A percentile compares a stretch with the other conserved stretches of the same genome.
These are phyloP conservation scores for Prunella vulgaris DNA, from an alignment of 257 asterid species.

Conservation along the genomic window DNA sequence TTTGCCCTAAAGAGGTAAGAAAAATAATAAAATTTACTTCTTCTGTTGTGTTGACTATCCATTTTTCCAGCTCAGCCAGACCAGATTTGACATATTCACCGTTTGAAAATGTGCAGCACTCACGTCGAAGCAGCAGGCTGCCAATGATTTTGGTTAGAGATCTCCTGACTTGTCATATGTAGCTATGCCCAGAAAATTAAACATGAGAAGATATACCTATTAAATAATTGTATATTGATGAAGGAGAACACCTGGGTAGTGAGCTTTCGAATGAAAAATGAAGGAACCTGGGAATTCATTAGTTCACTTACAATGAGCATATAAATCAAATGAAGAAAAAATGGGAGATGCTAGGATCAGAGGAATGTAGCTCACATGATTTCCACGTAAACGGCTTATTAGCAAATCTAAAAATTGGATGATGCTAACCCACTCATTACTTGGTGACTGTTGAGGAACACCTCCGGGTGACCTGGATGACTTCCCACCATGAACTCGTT, in stretches of 20 bases:
- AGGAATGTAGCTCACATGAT: constrained; percentile 48
- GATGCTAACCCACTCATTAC: constrained; percentile 93
- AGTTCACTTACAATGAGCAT: constrained; percentile 6
- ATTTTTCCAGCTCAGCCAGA: constrained; percentile 91
- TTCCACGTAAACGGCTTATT: constrained; percentile 66
- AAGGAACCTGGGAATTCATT: constrained; percentile 66
- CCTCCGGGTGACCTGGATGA: constrained; percentile 80
- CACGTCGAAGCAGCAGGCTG: constrained; percentile 96
- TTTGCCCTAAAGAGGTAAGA: constrained; percentile 1
- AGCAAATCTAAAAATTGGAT: constrained; percentile 86
- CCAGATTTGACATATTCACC: constrained; percentile 99
- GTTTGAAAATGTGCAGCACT: constrained; percentile 94
- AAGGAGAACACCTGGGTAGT: constrained; percentile 91
- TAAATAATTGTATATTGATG: constrained; percentile 90
- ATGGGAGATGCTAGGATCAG: background rate
- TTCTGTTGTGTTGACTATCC: constrained; percentile 85
- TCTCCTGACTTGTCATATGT: background rate
- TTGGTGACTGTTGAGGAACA: constrained; percentile 66
- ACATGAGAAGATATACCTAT: constrained; percentile 50
- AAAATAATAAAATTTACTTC: constrained; percentile 51
- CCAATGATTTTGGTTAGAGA: constrained; percentile 14
- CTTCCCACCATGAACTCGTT: constrained; percentile 97
- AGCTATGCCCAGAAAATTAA: background rate
- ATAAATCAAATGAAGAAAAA: background rate
- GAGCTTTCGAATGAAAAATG: constrained; percentile 97